These are phyloP conservation scores for Fusarium tjaetaba DNA, from an alignment of 2,329 filamentous ascomycete genomes.

Conservation along the genomic window DNA sequence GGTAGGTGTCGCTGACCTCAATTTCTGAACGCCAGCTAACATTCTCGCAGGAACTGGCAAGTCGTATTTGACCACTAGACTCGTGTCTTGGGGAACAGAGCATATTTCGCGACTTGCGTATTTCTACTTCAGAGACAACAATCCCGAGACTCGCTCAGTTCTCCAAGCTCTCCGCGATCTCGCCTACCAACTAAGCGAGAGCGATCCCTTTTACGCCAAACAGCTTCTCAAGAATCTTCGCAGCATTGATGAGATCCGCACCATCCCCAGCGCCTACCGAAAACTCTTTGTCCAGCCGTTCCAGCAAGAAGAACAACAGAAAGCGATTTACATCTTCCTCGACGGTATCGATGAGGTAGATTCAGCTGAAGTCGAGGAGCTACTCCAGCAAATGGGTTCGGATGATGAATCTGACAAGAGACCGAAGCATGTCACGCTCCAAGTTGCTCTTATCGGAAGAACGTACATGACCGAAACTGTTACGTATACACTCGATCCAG, in stretches of 20 bases:
- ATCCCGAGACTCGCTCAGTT: constrained; percentile 56
- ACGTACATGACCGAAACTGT: constrained; percentile 54
- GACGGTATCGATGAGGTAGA: constrained; percentile 60
- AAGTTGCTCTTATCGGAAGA: constrained; percentile 55
- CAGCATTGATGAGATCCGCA: constrained; percentile 54
- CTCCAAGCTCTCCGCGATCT: constrained; percentile 57
- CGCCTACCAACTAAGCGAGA: constrained; percentile 58
- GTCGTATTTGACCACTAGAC: constrained; percentile 55
- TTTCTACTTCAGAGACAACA: constrained; percentile 60
- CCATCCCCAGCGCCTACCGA: constrained; percentile 55
- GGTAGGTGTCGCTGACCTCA: constrained; percentile 39
- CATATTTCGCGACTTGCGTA: constrained; percentile 52
- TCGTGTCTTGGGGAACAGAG: constrained; percentile 54
- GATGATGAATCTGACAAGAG: constrained; percentile 34
- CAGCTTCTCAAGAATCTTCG: constrained; percentile 49
- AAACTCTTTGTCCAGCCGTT: constrained; percentile 54
- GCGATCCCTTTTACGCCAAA: constrained; percentile 57
- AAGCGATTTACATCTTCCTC: constrained; percentile 55
- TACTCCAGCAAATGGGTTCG: constrained; percentile 49
- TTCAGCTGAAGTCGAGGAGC: constrained; percentile 49
- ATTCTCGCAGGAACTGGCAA: constrained; percentile 53
- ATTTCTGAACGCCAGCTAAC: not conserved
- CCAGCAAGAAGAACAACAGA: constrained; percentile 45
- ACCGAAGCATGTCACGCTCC: constrained; percentile 41
- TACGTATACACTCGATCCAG: constrained; percentile 47